Evolutionary conservation across 2,329 filamentous ascomycete genomes (phyloP), one percentile per base, ranked within the genome.

Genomic region (Aspergillus felis): DNA sequence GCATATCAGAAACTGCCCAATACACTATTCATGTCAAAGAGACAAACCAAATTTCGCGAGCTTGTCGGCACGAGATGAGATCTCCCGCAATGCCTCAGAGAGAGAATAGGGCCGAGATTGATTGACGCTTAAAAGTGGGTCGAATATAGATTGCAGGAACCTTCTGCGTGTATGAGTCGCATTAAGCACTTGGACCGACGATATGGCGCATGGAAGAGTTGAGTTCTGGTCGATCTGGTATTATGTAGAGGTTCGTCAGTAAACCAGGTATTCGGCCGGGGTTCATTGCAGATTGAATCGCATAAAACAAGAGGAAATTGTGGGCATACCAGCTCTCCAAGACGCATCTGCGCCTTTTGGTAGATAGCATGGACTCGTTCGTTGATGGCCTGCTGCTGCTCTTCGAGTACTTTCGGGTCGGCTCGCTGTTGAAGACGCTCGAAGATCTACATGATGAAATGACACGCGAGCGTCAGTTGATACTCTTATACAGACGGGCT

Each of bases 201-300:
- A 90, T 71, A 99, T 88, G 14, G 91, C 91, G 67, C 94, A 90
- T 44, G 94, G 93, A 57, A 94, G 85, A 47, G 90, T 90, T 64
- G 89, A 88, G 74, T 97, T 96, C 75, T 89, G 84, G 64, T 86
- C 84, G 68, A 95, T 84, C 89, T 92, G 62, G 59, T 66, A 54
- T 54, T 46, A 61, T 59, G 53, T 22, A 55, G 25, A 51, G 14
- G 32, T 47, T 59, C 61, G 53, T 62, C 38, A 62, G 56, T 55
- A 28, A 42, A 50, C 50, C 24, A 22, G 50, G 44, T 17, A 20
- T 47, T 14, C 14, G 12, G 22, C 22, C 22, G 12, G 22, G 4
- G 44, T 47, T 9, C 44, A 24, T 47, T 9, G 24, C 44, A 17
- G 14, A 17, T 38, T 7, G 14, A 35, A 38, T 38, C 6, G 14